Evolutionary conservation across 2,329 filamentous ascomycete species (phyloP), one percentile per base, ranked within the genome.

Genomic region (Albophoma yamanashiensis): DNA sequence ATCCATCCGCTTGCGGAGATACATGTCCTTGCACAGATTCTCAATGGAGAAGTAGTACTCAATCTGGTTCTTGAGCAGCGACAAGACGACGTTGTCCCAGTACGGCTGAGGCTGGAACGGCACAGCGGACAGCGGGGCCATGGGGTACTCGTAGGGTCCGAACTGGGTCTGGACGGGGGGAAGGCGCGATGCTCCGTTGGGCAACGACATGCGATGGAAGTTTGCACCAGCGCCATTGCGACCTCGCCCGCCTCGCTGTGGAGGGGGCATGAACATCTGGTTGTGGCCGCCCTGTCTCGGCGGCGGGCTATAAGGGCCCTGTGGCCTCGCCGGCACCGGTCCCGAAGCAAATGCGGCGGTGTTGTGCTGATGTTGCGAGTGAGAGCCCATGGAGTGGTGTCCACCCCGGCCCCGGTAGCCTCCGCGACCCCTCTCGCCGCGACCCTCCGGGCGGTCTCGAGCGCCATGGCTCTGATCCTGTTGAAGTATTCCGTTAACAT

Each of bases 21-120:
- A 97, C 69, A 90, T 81, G 69, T 99, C 94, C 75, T 96, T 97
- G 81, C 91, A 89, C 57, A 97, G 81, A 71, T 99, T 99, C 69
- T 97, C 90, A 36, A 96, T 83, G 0, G 93, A 97, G 76, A 99
- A 96, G 75, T 99, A 99, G 78, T 97, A 99, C 69, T 96, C 91
- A 43, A 92, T 82, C 69, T 82, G 77, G 64, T 71, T 71, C 59
- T 75, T 79, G 56, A 84, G 71, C 55, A 79, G 71, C 4, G 73
- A 66, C 43, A 79, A 55, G 20, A 73, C 58, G 64, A 73, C 65
- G 69, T 87, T 86, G 67, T 82, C 63, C 78, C 81, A 68, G 84
- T 83, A 82, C 6, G 69, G 83, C 52, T 68, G 67, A 55, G 68
- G 68, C 55, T 71, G 71, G 63, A 69, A 73, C 22, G 71, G 66